These are phyloP conservation scores for Aleurites moluccanus DNA, from an alignment of 441 rosid species.

Conservation along the genomic window DNA sequence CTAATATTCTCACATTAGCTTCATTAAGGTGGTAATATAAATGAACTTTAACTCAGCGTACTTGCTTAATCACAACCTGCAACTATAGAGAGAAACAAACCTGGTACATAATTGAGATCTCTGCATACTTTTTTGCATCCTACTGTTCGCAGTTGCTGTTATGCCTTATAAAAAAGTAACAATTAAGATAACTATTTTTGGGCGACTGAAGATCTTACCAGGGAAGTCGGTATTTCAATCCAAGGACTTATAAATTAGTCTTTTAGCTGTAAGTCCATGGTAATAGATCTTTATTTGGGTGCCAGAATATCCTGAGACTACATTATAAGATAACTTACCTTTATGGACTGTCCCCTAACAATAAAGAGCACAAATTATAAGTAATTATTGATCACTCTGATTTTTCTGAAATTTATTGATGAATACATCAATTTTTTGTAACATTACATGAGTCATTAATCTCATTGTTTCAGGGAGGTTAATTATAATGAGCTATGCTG, in stretches of 20 bases:
- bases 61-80: conserved; percentile 1
- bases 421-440: background rate
- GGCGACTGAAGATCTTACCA: background rate
- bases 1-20: background rate
- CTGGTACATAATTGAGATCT: background rate
- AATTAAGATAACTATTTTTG: background rate
- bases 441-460: background rate
- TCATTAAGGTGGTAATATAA: background rate
- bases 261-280: background rate
- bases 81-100: background rate
- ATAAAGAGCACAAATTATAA: background rate
- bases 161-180: background rate
- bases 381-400: background rate
- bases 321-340: background rate
- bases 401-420: background rate
- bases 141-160: background rate
- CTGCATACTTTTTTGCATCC: background rate
- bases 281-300: background rate
- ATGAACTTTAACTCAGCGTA: background rate
- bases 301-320: background rate
- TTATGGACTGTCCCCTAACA: background rate
- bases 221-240: background rate
- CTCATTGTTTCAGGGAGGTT: background rate
- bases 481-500: background rate
- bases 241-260: background rate